Evolutionary conservation across 2,329 filamentous ascomycete species (phyloP), one percentile per base, ranked within the genome.

Genomic region (Periconia digitata): DNA sequence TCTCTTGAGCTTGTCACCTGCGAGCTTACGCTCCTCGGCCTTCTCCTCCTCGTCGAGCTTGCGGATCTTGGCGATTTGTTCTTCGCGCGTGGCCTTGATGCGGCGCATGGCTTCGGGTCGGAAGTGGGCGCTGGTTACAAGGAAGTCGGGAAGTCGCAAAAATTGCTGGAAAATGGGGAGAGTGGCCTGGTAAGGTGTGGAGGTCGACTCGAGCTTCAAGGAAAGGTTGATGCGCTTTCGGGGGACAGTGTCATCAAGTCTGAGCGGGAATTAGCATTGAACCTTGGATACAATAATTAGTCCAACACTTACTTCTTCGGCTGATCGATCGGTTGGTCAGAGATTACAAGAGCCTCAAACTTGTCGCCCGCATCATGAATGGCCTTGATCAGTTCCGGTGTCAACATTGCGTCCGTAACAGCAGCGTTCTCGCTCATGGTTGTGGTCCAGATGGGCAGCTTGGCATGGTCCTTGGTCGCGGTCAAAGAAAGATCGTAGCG

Each of bases 381-480:
- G 15, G 89, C 91, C 64, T 87, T 83, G 72, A 90, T 82, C 32
- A 99, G 80, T 62, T 97, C 92, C n/a, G 87, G 81, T 3, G 90
- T 96, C 43, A 99, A 81, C 58, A 99, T 77, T 6, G 84, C 79
- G 39, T 96, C 89, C 12, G 92, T 96, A 62, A 99, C 86, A 75
- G 97, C 94, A 49, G 92, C 91, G 73, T 86, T 96, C 79, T 99
- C 94, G 67, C 85, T 95, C 94, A 99, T 97, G 66, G 96, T 84
- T 12, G 90, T 96, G 46, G 87, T 79, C 92, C 92, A 99, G 55
- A 81, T 75, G 27, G 94, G 92, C 27, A 99, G 84, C 79, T 95
- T 96, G 46, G 87, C 70, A 74, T 92, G 84, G 66, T 99, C 94
- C 80, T 95, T 96, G 68, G 92, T 96, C 56, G 85, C 85, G 36